phyloP scores from a whole-genome alignment of 495 filamentous ascomycete genomes.

The Aspergillus olivimuriae region DNA sequence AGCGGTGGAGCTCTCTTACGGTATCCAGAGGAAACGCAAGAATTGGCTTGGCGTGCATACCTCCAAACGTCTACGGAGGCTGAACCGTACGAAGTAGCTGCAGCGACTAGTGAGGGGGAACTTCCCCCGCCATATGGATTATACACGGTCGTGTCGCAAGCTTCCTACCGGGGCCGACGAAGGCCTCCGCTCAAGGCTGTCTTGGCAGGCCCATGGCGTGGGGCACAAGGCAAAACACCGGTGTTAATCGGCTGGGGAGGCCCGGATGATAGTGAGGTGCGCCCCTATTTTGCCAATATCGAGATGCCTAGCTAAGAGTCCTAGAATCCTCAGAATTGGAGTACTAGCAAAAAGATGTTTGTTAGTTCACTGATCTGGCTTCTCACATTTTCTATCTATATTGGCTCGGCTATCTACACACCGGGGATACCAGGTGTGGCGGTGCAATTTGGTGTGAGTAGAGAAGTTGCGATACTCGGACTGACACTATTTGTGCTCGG shows the following conservation, averaged over 20 bases:
- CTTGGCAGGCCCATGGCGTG: neutral
- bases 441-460: constrained; percentile 38
- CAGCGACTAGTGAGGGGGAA: too few relatives aligned
- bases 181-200: too few relatives aligned
- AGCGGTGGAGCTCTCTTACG: constrained; percentile 17
- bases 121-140: too few relatives aligned
- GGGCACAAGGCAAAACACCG: neutral
- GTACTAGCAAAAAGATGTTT: constrained; percentile 12
- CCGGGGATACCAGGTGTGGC: constrained; percentile 20
- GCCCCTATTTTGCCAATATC: neutral
- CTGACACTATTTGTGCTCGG: constrained; percentile 47
- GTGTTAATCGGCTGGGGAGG: constrained; percentile 17
- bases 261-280: too few relatives aligned
- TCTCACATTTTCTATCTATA: constrained; percentile 27
- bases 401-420: constrained; percentile 27
- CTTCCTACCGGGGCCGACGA: too few relatives aligned
- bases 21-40: constrained; percentile 32
- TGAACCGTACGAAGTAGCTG: constrained; percentile 23
- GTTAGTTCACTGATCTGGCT: constrained; percentile 20
- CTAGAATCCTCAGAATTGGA: constrained; percentile 51
- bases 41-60: constrained; percentile 27
- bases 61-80: constrained; percentile 23
- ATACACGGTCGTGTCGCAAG: constrained; percentile 18
- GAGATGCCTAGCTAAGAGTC: too few relatives aligned
- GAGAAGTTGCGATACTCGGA: constrained; percentile 41